Evolutionary conservation across 2,329 filamentous ascomycete genomes (phyloP).

Genomic region (Colletotrichum liriopes): DNA sequence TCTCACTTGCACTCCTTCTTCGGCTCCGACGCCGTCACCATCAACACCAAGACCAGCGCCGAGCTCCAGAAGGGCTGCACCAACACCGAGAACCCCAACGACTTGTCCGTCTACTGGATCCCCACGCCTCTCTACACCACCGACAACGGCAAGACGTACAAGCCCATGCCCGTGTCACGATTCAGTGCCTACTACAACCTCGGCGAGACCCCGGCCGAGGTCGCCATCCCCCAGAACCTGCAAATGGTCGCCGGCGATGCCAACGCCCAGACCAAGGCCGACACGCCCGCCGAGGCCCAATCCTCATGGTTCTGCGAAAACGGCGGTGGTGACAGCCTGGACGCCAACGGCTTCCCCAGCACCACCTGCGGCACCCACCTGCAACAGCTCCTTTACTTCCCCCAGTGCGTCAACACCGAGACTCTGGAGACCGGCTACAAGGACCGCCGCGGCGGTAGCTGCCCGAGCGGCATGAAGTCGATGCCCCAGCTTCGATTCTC

Average conservation of each 20-base stretch:
- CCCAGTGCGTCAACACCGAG: constrained; percentile 46
- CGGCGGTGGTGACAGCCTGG: constrained; percentile 51
- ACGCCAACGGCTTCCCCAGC: constrained; percentile 79
- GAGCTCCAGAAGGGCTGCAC: constrained; percentile 61
- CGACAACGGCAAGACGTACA: constrained; percentile 50
- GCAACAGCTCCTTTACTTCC: constrained; percentile 66
- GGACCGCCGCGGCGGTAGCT: constrained; percentile 51
- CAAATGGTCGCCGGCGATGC: constrained; percentile 59
- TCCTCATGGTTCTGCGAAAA: constrained; percentile 52
- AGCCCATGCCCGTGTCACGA: constrained; percentile 52
- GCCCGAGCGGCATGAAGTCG: constrained; percentile 60
- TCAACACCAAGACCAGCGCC: constrained; percentile 51
- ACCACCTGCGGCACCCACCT: constrained; percentile 72
- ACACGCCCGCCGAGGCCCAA: constrained; percentile 44
- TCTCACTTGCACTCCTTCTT: constrained; percentile 56
- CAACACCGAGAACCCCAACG: constrained; percentile 62
- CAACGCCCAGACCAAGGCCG: constrained; percentile 58
- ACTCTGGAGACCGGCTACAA: constrained; percentile 49
- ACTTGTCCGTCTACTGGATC: constrained; percentile 63
- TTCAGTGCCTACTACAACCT: constrained; percentile 65
- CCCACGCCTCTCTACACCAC: constrained; percentile 59
- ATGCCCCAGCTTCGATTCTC: constrained; percentile 65
- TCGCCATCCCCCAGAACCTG: constrained; percentile 62
- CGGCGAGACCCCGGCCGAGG: constrained; percentile 56
- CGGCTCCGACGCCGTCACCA: constrained; percentile 53